Conservation (phyloP, 441 rosid genomes). For the Corymbia citriodora region DNA sequence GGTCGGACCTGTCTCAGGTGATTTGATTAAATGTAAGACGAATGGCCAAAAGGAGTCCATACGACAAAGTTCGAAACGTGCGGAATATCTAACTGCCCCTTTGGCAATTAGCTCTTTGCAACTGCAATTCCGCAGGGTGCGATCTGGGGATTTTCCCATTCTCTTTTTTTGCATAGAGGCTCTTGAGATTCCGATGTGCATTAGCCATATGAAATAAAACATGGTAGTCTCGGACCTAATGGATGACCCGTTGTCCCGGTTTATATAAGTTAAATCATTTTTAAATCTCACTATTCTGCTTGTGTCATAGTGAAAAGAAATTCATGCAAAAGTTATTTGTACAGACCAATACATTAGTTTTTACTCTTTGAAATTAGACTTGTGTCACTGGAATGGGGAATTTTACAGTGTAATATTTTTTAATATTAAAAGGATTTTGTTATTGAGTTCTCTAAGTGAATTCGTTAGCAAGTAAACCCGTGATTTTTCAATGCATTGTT, state of each 20-base stretch:
- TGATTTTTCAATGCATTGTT: background rate
- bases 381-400: background rate
- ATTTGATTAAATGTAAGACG: background rate
- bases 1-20: background rate
- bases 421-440: background rate
- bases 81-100: background rate
- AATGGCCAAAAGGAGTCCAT: background rate
- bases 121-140: background rate
- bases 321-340: background rate
- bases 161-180: background rate
- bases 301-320: background rate
- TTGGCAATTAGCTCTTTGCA: background rate
- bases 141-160: background rate
- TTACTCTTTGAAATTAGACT: background rate
- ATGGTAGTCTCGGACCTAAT: background rate
- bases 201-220: background rate
- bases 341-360: background rate
- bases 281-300: background rate
- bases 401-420: background rate
- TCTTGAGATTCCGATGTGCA: background rate
- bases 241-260: background rate
- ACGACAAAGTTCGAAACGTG: background rate
- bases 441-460: background rate
- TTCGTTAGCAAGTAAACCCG: accelerated
- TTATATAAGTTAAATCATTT: background rate